Conservation (phyloP, 306 rosid genomes). For the Malus asiatica region DNA sequence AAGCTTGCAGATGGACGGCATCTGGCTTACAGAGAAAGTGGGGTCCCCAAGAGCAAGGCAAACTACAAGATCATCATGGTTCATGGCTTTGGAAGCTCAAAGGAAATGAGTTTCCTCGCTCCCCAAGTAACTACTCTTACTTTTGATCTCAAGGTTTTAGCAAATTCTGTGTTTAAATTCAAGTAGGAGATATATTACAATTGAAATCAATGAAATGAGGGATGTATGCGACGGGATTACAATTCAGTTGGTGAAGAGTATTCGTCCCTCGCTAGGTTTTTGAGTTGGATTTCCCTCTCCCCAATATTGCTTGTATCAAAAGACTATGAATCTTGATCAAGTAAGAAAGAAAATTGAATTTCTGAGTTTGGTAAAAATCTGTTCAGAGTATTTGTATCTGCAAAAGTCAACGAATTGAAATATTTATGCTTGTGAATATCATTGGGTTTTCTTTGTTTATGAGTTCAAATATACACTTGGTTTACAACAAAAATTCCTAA, state of each 20-base stretch:
- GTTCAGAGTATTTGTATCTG: background rate
- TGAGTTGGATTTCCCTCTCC: too few relatives aligned
- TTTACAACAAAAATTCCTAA: background rate
- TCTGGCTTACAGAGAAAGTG: constrained; percentile 42
- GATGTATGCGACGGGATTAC: background rate
- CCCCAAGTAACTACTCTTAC: constrained; percentile 29
- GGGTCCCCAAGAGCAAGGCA: constrained; percentile 29
- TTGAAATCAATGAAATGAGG: background rate
- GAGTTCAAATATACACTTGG: background rate
- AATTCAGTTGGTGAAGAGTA: too few relatives aligned
- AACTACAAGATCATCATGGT: constrained; percentile 33
- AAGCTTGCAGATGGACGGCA: constrained; percentile 42
- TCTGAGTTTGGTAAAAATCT: background rate
- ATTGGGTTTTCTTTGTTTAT: background rate
- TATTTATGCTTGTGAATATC: too few relatives aligned
- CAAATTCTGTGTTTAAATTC: background rate
- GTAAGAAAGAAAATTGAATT: background rate
- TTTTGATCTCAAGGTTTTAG: background rate
- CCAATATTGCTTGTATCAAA: too few relatives aligned
- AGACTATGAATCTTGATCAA: background rate
- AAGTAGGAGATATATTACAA: background rate
- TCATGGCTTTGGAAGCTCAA: constrained; percentile 61
- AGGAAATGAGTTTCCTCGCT: constrained; percentile 44
- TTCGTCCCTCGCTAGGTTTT: too few relatives aligned
- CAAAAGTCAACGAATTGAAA: background rate